Evolutionary conservation across 495 filamentous ascomycete species (phyloP).

Genomic region (Hyaloscypha finlandica): DNA sequence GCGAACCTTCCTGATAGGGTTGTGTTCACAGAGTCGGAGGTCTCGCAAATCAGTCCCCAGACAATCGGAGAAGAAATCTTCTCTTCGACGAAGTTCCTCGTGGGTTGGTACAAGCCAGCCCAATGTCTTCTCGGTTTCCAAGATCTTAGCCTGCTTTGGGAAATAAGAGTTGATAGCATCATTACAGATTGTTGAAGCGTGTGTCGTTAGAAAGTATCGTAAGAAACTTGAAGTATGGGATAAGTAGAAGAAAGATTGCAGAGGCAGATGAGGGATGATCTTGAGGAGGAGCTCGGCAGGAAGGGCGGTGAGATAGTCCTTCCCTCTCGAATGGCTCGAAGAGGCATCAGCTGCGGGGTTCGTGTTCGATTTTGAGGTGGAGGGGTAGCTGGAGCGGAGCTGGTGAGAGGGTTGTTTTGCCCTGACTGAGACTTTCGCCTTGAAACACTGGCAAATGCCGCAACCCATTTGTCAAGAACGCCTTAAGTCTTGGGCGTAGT

Average conservation of each 20-base stretch:
- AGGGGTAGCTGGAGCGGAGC: neutral
- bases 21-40: neutral
- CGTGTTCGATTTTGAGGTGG: neutral
- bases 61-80: neutral
- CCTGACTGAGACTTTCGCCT: neutral
- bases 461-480: neutral
- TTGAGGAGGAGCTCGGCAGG: slow-evolving; percentile 1
- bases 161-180: neutral
- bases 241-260: neutral
- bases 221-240: neutral
- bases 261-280: neutral
- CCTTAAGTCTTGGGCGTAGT: neutral
- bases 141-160: neutral
- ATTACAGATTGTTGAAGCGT: neutral
- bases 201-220: neutral
- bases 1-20: neutral
- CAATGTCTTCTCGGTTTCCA: neutral
- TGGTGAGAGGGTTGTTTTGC: neutral
- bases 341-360: neutral
- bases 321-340: neutral
- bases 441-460: neutral
- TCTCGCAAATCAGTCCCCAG: neutral
- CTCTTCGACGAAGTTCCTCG: neutral
- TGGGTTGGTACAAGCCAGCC: slow-evolving; percentile 5
- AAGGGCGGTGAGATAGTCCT: slow-evolving; percentile 1